Evolutionary conservation across 441 rosid species (phyloP).

Genomic region (Aquilaria agallochum): DNA sequence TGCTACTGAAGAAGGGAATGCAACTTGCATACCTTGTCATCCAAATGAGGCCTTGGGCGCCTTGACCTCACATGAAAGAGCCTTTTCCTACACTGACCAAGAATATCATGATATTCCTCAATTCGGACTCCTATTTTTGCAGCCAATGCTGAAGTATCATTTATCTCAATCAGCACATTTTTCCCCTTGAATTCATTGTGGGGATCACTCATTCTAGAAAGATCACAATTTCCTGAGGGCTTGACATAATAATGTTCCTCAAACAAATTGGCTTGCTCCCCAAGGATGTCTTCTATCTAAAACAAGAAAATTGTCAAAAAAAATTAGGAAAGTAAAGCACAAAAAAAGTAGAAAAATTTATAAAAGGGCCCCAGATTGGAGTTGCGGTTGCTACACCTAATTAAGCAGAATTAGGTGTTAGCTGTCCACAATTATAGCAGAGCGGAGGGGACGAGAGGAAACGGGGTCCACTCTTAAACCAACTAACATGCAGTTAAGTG

Average conservation of each 20-base stretch:
- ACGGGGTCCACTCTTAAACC: too few species aligned
- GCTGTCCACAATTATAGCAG: too few species aligned
- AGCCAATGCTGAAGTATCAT: slow-evolving; percentile 56
- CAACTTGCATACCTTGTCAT: slow-evolving; percentile 67
- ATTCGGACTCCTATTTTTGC: slow-evolving; percentile 49
- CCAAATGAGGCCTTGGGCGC: slow-evolving; percentile 90
- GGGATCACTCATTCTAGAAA: slow-evolving; percentile 85
- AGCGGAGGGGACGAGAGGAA: too few species aligned
- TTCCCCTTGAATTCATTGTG: slow-evolving; percentile 73
- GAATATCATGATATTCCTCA: slow-evolving; percentile 59
- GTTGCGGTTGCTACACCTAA: too few species aligned
- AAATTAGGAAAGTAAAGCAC: background rate
- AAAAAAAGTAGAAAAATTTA: background rate
- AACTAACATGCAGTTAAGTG: background rate
- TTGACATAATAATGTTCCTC: slow-evolving; percentile 80
- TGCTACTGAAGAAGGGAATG: background rate
- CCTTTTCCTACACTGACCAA: slow-evolving; percentile 73
- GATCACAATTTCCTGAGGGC: slow-evolving; percentile 80
- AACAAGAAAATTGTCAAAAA: slow-evolving; percentile 8
- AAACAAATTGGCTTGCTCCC: slow-evolving; percentile 67
- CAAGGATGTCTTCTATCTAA: slow-evolving; percentile 76
- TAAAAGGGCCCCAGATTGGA: background rate
- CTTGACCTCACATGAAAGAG: slow-evolving; percentile 62
- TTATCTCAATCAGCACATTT: slow-evolving; percentile 80
- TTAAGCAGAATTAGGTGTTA: too few species aligned